These are phyloP conservation scores for Backusella parvicylindrica DNA, from an alignment of 192 early-diverging fungal genomes.

Conservation along the genomic window DNA sequence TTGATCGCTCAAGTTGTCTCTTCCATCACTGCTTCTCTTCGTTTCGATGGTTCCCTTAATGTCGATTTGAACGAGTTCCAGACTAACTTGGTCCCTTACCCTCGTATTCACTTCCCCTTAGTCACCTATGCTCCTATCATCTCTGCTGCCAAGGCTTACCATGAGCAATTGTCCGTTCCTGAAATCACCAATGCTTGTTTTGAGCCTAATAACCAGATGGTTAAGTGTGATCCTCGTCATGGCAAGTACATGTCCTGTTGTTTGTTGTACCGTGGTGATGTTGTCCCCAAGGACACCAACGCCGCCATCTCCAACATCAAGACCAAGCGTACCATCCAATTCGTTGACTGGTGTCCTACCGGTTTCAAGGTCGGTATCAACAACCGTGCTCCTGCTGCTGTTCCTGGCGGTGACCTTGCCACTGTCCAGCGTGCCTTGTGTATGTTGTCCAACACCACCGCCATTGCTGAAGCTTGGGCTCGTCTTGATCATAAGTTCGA, in stretches of 20 bases:
- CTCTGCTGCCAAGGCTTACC: constrained; percentile 69
- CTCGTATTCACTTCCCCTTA: constrained; percentile 99
- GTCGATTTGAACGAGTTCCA: constrained; percentile 96
- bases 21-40: constrained; percentile 72
- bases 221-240: constrained; percentile 88
- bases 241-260: constrained; percentile 92
- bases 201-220: constrained; percentile 94
- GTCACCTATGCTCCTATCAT: constrained; percentile 94
- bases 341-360: constrained; percentile 98
- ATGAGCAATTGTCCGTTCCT: constrained; percentile 87
- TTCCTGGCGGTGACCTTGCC: constrained; percentile 82
- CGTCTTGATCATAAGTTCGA: constrained; percentile 87
- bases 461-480: constrained; percentile 88
- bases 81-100: constrained; percentile 89
- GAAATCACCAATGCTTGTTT: constrained; percentile 80
- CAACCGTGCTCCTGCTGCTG: constrained; percentile 38
- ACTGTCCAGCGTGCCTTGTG: constrained; percentile 76
- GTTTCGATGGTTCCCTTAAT: constrained; percentile 91
- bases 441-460: constrained; percentile 89
- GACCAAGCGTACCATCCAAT: constrained; percentile 64
- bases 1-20: constrained; percentile 69
- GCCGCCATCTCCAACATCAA: constrained; percentile 65
- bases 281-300: constrained; percentile 77
- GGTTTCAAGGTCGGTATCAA: constrained; percentile 76
- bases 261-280: constrained; percentile 75